Evolutionary conservation across 2,329 filamentous ascomycete species (phyloP), one percentile per base, ranked within the genome.

Genomic region (Thyridium curvatum): DNA sequence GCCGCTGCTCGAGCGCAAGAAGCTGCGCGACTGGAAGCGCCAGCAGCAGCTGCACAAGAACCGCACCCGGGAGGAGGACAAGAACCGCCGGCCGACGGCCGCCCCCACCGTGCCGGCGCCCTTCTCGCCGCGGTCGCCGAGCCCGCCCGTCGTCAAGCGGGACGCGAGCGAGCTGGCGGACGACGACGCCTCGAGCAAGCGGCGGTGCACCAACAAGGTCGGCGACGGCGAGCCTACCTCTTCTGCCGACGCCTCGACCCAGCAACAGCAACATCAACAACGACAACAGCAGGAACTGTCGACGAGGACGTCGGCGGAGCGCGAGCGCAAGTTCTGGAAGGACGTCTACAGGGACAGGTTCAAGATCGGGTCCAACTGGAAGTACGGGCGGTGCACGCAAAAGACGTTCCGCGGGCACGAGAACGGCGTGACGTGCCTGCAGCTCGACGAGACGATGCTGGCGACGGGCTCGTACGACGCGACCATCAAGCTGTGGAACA

Each of bases 331-430:
- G 45, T 73, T 72, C 37, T 98, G 93, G 93, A 98, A 98, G 62
- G 89, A 94, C 44, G 87, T 98, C 1, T 98, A 98, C 67, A 86
- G 88, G 46, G 91, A 96, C 59, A 15, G 87, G 13, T 97, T 91
- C 71, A 93, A 91, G 59, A 89, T 98, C 35, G 91, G 93, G 37
- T 93, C 84, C 43, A 97, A 97, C 59, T 98, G 93, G 93, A 94
- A 95, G 59, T 89, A 94, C 47, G 91, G 93, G 4, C 81, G 91
- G 30, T 97, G 84, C 64, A 82, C 82, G 7, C 84, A 86, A 49
- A 89, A 84, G 55, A 79, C 85, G 12, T 88, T 98, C 60, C 83
- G 82, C 50, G 91, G 90, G 2, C 72, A 97, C 60, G 82, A 78
- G 10, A 96, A 96, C 56, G 91, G 91, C 30, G 81, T 93, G 42